Evolutionary conservation across 2,329 filamentous ascomycete genomes (phyloP), one percentile per base, ranked within the genome.

Genomic region (Thyridium curvatum): DNA sequence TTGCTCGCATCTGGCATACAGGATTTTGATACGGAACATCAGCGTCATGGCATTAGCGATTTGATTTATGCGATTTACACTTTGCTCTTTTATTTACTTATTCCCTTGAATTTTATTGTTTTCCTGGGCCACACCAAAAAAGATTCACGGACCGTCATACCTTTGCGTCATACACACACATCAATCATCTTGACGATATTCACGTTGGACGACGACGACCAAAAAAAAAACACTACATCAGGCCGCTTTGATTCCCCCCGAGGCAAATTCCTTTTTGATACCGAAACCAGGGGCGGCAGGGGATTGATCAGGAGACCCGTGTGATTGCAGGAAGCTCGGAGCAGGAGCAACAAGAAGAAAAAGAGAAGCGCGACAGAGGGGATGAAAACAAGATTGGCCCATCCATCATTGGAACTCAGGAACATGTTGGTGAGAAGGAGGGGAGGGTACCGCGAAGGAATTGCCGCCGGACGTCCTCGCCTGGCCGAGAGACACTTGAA

Each of bases 41-140:
- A 65, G 63, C 61, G 65, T 54, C 60, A 65, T 63, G 63, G 65
- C 65, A 68, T 67, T 60, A 68, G 65, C 65, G 65, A 65, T 60
- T 60, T 60, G 53, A 34, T 34, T 34, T 32, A n/a, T 32, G 13
- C 14, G 14, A 34, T 34, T 14, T 34, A 34, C 14, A 14, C 14
- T 34, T 34, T 34, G 14, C 14, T 34, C 17, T 16, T 17, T 34
- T 12, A 34, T 34, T 34, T 16, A 6, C 13, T 12, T 14, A 34
- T 34, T 34, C 32, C n/a, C 32, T 17, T 34, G 7, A 5, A 32
- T 6, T 32, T 32, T 32, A 7, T 15, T 33, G 32, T 17, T 33
- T 33, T 18, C 37, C 31, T 40, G 34, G 32, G 32, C 32, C 32
- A 33, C 14, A 33, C n/a, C n/a, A 15, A 33, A 33, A 33, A 33